Percentiles rank a stretch among this genome's conserved stretches.
These are phyloP conservation scores for Termitomyces bulborhizus DNA, from an alignment of 768 basidiomycete species.

Conservation along the genomic window DNA sequence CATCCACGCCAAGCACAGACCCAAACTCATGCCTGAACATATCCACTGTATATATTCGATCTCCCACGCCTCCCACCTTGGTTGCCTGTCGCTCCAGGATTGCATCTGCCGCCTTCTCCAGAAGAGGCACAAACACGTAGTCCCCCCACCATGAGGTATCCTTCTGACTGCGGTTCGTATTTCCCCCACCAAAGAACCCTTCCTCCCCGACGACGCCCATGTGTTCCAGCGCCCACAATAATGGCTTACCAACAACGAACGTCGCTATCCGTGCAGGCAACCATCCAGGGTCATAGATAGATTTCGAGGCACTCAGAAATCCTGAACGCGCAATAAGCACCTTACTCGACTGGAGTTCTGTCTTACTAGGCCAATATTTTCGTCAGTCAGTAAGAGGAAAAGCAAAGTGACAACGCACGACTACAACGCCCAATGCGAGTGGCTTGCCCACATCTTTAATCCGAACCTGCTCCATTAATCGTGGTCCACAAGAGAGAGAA, in stretches of 20 bases:
- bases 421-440: slow-evolving; percentile 59
- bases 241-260: slow-evolving; percentile 67
- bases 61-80: slow-evolving; percentile 42
- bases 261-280: slow-evolving; percentile 64
- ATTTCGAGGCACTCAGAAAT: slow-evolving; percentile 50
- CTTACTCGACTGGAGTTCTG: slow-evolving; percentile 49
- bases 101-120: slow-evolving; percentile 61
- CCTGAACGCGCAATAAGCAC: slow-evolving; percentile 41
- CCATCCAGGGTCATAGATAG: slow-evolving; percentile 67
- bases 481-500: slow-evolving; percentile 49
- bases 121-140: slow-evolving; percentile 59
- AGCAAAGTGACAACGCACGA: slow-evolving; percentile 47
- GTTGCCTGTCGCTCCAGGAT: slow-evolving; percentile 39
- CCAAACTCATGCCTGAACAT: slow-evolving; percentile 60
- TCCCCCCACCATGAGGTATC: slow-evolving; percentile 60
- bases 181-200: slow-evolving; percentile 25
- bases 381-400: slow-evolving; percentile 8
- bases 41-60: slow-evolving; percentile 54
- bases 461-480: slow-evolving; percentile 53
- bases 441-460: slow-evolving; percentile 72
- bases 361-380: slow-evolving; percentile 50
- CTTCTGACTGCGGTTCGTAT: slow-evolving; percentile 19
- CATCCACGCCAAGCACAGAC: slow-evolving; percentile 23
- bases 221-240: slow-evolving; percentile 86
- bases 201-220: slow-evolving; percentile 70